Evolutionary conservation across 148 eudicot genomes (phyloP).

Genomic region (Chenopodium suecicum): DNA sequence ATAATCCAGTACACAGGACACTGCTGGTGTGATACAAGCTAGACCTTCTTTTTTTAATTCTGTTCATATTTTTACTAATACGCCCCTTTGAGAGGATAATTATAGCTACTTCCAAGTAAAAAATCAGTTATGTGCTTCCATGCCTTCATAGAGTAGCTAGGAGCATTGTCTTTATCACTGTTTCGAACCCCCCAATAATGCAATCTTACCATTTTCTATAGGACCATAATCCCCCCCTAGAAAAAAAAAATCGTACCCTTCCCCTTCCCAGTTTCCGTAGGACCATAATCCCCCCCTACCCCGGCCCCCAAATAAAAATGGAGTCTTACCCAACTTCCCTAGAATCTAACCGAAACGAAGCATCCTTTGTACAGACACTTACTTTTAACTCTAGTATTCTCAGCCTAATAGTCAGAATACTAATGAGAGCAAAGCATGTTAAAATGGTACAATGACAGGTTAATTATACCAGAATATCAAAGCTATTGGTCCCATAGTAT

Average conservation of each 20-base stretch:
- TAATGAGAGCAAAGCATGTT: neutral
- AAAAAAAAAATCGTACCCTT: too few species aligned
- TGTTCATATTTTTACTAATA: too few species aligned
- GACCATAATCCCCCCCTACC: too few species aligned
- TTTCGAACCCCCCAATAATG: neutral
- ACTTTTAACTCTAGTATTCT: neutral
- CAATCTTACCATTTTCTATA: neutral
- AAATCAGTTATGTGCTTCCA: neutral
- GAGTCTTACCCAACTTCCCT: neutral
- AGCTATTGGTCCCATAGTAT: neutral
- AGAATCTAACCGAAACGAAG: neutral
- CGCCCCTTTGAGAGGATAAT: neutral
- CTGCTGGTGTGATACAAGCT: too few species aligned
- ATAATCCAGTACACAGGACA: too few species aligned
- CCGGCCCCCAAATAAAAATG: too few species aligned
- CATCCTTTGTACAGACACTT: neutral
- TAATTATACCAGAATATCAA: neutral
- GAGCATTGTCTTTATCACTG: neutral
- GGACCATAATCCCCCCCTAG: too few species aligned
- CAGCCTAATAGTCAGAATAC: neutral
- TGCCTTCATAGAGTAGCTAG: neutral
- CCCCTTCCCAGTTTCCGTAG: too few species aligned
- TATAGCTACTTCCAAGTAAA: neutral
- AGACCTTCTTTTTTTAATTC: too few species aligned
- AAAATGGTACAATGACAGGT: neutral